These are phyloP conservation scores for Daldinia sp. DNA, from an alignment of 2,329 filamentous ascomycete species.

Conservation along the genomic window DNA sequence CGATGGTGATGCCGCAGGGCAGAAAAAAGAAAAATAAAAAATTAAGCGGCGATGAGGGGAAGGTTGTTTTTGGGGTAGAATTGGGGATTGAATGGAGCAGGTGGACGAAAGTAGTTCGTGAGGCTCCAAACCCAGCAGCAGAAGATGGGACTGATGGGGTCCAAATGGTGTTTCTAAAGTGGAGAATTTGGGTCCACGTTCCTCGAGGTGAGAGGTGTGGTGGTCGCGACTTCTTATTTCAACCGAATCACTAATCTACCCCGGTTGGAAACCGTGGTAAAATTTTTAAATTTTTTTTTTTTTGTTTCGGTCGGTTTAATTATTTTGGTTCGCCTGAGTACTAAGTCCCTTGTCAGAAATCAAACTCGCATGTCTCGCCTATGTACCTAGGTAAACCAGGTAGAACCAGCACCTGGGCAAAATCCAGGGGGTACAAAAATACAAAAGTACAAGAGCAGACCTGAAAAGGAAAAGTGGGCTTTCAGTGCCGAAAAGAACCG, in stretches of 20 bases:
- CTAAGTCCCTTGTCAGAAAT: slow-evolving; percentile 44
- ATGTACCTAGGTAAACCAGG: slow-evolving; percentile 21
- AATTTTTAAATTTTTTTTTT: slow-evolving; percentile 20
- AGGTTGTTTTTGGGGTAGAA: slow-evolving; percentile 48
- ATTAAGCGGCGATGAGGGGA: slow-evolving; percentile 44
- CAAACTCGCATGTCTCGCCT: slow-evolving; percentile 28
- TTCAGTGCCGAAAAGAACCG: slow-evolving; percentile 42
- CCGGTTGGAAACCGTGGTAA: slow-evolving; percentile 23
- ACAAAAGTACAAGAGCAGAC: slow-evolving; percentile 27
- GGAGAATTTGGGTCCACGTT: slow-evolving; percentile 47
- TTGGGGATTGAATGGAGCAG: slow-evolving; percentile 48
- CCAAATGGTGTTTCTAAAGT: slow-evolving; percentile 49
- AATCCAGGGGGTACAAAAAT: slow-evolving; percentile 39
- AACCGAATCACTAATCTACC: slow-evolving; percentile 38
- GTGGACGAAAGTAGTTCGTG: slow-evolving; percentile 48
- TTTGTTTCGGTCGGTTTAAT: slow-evolving; percentile 39
- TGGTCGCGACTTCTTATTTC: slow-evolving; percentile 46
- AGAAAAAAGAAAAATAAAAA: slow-evolving; percentile 36
- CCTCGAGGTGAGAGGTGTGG: slow-evolving; percentile 46
- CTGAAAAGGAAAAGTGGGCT: slow-evolving; percentile 42
- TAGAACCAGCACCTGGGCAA: too few relatives aligned
- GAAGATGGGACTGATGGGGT: slow-evolving; percentile 46
- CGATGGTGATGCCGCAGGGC: slow-evolving; percentile 35
- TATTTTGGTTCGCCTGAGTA: slow-evolving; percentile 34
- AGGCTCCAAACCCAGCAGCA: slow-evolving; percentile 47